Percentiles rank a stretch among this genome's conserved stretches.
Evolutionary conservation across 805 yeast genomes (phyloP).

Genomic region (Candida awuae): DNA sequence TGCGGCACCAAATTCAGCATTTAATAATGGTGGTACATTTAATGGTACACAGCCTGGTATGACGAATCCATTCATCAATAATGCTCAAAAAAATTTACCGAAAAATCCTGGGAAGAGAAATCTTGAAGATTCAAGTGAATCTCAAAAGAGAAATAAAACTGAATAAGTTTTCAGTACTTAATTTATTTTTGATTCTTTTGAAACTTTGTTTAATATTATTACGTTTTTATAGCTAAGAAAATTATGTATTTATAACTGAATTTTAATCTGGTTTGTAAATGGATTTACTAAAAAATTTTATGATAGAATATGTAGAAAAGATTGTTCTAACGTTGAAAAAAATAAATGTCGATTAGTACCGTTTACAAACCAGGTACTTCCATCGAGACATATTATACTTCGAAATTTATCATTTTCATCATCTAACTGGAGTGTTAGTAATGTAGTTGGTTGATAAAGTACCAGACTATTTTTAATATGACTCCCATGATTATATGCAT

Average conservation of each 20-base stretch:
- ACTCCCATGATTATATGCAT: slow-evolving; percentile 48
- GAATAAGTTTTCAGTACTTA: no score
- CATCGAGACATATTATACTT: slow-evolving; percentile 64
- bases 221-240: neutral
- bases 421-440: slow-evolving; percentile 2
- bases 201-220: neutral
- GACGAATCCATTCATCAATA: neutral
- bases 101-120: slow-evolving; percentile 16
- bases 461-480: slow-evolving; percentile 47
- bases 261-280: neutral
- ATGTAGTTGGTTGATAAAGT: slow-evolving; percentile 29
- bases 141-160: slow-evolving; percentile 19
- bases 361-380: slow-evolving; percentile 26
- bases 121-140: slow-evolving; percentile 13
- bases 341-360: slow-evolving; percentile 1
- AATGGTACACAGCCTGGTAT: no score
- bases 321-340: neutral
- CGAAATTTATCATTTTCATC: slow-evolving; percentile 12
- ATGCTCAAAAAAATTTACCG: neutral
- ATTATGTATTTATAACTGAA: neutral
- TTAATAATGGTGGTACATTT: no score
- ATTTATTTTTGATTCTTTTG: slow-evolving; percentile 3
- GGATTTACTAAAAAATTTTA: neutral
- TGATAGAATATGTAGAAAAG: slow-evolving; percentile 1
- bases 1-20: no score